A percentile compares a stretch with the other conserved stretches of the same genome.
Conservation (phyloP, 148 eudicot species). For the Silene uniflora region DNA sequence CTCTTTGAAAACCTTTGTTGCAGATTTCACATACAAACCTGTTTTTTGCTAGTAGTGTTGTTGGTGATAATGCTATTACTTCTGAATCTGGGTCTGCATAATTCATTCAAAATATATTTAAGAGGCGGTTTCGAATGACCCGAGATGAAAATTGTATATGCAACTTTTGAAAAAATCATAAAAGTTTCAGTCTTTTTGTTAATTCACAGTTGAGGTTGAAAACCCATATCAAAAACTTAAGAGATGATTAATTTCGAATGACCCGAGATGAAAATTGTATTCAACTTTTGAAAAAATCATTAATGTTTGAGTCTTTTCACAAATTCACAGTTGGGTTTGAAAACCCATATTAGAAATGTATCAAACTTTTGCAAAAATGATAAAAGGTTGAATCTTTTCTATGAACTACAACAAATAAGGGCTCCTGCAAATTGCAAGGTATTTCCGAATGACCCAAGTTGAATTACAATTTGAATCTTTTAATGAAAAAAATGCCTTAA, state of each 20-base stretch:
- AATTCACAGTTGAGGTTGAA: too few relatives aligned
- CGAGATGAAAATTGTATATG: neutral
- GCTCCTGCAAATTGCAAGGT: too few relatives aligned
- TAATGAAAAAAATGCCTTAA: too few relatives aligned
- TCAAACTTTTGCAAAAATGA: neutral
- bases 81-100: conserved; percentile 80
- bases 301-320: conserved; percentile 13
- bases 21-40: conserved; percentile 85
- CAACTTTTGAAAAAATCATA: neutral
- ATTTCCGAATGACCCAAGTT: too few relatives aligned
- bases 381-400: neutral
- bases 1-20: conserved; percentile 90
- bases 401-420: too few relatives aligned
- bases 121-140: too few relatives aligned
- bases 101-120: neutral
- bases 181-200: conserved; percentile 13
- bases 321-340: neutral
- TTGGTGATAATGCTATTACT: conserved; percentile 89
- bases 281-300: neutral
- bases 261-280: neutral
- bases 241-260: too few relatives aligned
- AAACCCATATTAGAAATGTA: conserved; percentile 3
- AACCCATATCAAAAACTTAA: neutral
- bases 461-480: too few relatives aligned
- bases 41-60: conserved; percentile 69